These are phyloP conservation scores for Mortierella sp. DNA, from an alignment of 371 early-diverging fungal species.

Conservation along the genomic window DNA sequence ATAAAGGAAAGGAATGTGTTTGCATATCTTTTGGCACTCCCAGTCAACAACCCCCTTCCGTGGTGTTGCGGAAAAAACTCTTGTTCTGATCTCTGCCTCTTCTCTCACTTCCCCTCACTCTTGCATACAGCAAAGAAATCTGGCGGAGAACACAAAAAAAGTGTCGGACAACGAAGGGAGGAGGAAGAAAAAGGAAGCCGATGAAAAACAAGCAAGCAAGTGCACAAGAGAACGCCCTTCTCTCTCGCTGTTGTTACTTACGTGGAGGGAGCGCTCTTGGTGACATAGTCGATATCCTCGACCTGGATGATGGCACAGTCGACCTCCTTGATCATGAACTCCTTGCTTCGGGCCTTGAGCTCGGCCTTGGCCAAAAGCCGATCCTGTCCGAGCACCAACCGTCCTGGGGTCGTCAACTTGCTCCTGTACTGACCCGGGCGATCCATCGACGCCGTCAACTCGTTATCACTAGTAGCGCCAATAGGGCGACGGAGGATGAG, in stretches of 20 bases:
- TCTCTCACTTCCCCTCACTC: too few species aligned
- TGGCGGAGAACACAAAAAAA: not conserved
- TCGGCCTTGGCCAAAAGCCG: slow-evolving; percentile 37
- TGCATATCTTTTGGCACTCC: not conserved
- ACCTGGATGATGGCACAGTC: slow-evolving; percentile 48
- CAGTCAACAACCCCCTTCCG: not conserved
- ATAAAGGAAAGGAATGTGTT: not conserved
- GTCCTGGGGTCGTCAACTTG: slow-evolving; percentile 42
- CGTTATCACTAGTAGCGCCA: slow-evolving; percentile 16
- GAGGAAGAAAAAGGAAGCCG: not conserved
- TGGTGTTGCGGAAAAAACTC: not conserved
- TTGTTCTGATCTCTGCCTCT: not conserved
- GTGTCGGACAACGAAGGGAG: not conserved
- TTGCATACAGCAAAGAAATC: not conserved
- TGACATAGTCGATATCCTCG: slow-evolving; percentile 43
- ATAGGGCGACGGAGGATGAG: slow-evolving; percentile 53
- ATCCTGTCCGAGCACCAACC: slow-evolving; percentile 47
- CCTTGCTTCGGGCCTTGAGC: slow-evolving; percentile 51
- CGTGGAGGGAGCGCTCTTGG: slow-evolving; percentile 24
- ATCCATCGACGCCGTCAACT: slow-evolving; percentile 41
- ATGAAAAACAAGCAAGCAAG: not conserved
- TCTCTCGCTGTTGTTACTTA: too few species aligned
- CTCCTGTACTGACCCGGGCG: slow-evolving; percentile 43
- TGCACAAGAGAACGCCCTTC: too few species aligned
- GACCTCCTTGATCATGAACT: slow-evolving; percentile 51